Conservation (phyloP, 192 early-diverging fungal genomes). For the Chytriomyces sp. region DNA sequence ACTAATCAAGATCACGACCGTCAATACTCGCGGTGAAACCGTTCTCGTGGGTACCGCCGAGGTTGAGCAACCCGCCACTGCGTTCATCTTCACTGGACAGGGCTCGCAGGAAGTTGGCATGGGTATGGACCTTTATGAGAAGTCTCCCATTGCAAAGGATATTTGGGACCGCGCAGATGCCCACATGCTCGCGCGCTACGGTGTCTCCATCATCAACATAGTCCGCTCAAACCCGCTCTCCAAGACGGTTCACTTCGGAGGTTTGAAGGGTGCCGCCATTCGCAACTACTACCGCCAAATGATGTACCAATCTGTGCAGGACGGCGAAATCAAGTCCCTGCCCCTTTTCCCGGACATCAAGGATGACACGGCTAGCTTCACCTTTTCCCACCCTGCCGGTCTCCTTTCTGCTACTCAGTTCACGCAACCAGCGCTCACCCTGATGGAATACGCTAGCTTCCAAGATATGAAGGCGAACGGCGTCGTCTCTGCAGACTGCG, state of each 20-base stretch:
- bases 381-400: conserved; percentile 82
- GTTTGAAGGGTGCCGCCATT: conserved; percentile 77
- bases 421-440: conserved; percentile 87
- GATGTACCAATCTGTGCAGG: conserved; percentile 87
- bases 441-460: conserved; percentile 90
- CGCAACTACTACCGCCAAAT: conserved; percentile 83
- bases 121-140: conserved; percentile 91
- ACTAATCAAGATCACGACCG: conserved; percentile 87
- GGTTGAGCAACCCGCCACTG: conserved; percentile 88
- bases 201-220: conserved; percentile 88
- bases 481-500: conserved; percentile 79
- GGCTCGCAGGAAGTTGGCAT: conserved; percentile 95
- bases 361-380: conserved; percentile 70
- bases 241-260: conserved; percentile 88
- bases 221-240: conserved; percentile 81
- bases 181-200: conserved; percentile 84
- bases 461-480: conserved; percentile 88
- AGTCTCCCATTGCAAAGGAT: conserved; percentile 77
- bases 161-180: conserved; percentile 91
- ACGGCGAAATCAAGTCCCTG: conserved; percentile 74
- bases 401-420: conserved; percentile 94
- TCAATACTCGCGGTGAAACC: conserved; percentile 81
- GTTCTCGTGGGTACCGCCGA: conserved; percentile 89
- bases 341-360: conserved; percentile 88
- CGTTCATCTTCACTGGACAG: conserved; percentile 95